A percentile compares a stretch with the other conserved stretches of the same genome.
These are phyloP conservation scores for Melastoma candidum DNA, from an alignment of 441 rosid genomes.

Conservation along the genomic window DNA sequence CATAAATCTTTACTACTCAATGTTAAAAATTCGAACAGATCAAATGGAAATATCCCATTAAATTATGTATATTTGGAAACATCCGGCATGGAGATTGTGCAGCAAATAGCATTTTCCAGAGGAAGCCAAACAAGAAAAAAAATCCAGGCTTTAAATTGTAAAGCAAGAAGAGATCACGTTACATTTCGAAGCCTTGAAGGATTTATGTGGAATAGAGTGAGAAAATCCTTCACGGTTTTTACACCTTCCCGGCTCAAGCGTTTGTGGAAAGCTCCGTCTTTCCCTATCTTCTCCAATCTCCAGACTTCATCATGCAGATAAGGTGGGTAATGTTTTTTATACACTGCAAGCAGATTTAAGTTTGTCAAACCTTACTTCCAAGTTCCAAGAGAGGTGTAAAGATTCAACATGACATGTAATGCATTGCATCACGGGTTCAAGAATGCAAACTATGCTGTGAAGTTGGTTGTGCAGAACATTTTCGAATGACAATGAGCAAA, in stretches of 20 bases:
- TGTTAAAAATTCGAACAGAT: too few relatives aligned
- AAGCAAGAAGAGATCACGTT: constrained; percentile 12
- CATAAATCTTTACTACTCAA: too few relatives aligned
- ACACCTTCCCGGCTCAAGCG: constrained; percentile 58
- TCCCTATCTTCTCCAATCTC: constrained; percentile 97
- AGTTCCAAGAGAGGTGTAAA: too few relatives aligned
- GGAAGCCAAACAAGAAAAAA: not conserved
- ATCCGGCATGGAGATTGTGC: too few relatives aligned
- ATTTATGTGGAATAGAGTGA: constrained; percentile 50
- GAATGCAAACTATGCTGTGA: too few relatives aligned
- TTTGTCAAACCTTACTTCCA: too few relatives aligned
- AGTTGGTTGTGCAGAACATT: too few relatives aligned
- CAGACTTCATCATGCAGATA: constrained; percentile 75
- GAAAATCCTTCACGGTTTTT: constrained; percentile 72
- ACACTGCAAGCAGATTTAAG: constrained; percentile 44
- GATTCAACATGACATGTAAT: too few relatives aligned
- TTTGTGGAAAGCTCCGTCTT: constrained; percentile 97
- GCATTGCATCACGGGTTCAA: too few relatives aligned
- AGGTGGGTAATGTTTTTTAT: constrained; percentile 94
- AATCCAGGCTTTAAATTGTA: constrained; percentile 1
- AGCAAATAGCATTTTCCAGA: not conserved
- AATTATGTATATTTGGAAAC: too few relatives aligned
- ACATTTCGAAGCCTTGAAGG: constrained; percentile 76
- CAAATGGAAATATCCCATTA: too few relatives aligned
- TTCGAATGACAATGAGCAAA: not conserved